A percentile compares a stretch with the other conserved stretches of the same genome.
Evolutionary conservation across 2,329 filamentous ascomycete genomes (phyloP).

Genomic region (Aspergillus chevalieri): DNA sequence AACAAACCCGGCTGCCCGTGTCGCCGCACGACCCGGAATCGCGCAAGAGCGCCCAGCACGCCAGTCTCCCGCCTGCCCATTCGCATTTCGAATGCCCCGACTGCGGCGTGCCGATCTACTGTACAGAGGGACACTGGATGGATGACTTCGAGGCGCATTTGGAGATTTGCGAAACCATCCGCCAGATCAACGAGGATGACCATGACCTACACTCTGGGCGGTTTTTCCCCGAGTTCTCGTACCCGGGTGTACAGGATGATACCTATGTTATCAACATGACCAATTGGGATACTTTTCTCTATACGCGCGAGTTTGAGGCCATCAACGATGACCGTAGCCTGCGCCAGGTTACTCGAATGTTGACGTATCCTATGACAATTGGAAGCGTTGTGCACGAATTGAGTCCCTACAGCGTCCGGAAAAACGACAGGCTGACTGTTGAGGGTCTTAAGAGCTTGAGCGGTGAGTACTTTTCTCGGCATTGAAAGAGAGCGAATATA

Average conservation of each 20-base stretch:
- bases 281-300: constrained; percentile 96
- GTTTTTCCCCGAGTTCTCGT: constrained; percentile 89
- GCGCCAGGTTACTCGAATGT: constrained; percentile 83
- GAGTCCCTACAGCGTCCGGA: constrained; percentile 79
- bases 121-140: constrained; percentile 90
- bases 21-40: constrained; percentile 60
- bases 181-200: constrained; percentile 96
- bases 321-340: constrained; percentile 86
- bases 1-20: constrained; percentile 62
- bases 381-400: constrained; percentile 89
- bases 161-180: constrained; percentile 82
- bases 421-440: constrained; percentile 67
- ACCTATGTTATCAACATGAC: constrained; percentile 94
- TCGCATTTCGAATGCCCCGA: constrained; percentile 94
- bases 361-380: constrained; percentile 91
- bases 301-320: constrained; percentile 83
- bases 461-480: constrained; percentile 52
- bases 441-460: constrained; percentile 93
- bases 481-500: background rate
- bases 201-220: constrained; percentile 87
- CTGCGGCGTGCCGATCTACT: constrained; percentile 89
- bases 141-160: constrained; percentile 92
- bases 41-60: constrained; percentile 42
- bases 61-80: constrained; percentile 63
- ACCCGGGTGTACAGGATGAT: constrained; percentile 82